Base-by-base conservation (phyloP, 148 eudicot species). In the Drosera capensis region DNA sequence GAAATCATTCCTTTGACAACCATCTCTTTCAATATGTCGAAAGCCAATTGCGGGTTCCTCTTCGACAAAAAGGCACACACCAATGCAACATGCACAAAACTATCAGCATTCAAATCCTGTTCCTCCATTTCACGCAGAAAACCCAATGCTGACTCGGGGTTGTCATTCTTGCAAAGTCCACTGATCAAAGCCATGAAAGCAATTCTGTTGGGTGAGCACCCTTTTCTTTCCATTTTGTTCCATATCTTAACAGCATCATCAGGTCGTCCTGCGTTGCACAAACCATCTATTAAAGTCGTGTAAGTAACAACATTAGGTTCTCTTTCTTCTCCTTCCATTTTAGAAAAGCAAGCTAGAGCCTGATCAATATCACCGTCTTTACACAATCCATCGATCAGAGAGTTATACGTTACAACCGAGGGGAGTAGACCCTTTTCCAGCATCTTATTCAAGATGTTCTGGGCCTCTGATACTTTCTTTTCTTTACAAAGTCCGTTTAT, bases 311-410 rank as follows among this genome's bases (percentile, higher is more conserved):
- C 68, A 76, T 69, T 76, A 28, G 96, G 85, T 44, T 70, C 65
- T 54, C 61, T 40, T 43, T 55, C 58, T 35, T 66, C 50, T 51
- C 40, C 66, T 29, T 12, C 58, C 80, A 87, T 79, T 40, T 49
- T 74, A 16, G 75, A 62, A 30, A 71, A 61, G 51, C 60, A 79
- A 49, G 43, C 17, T 52, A 68, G 43, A 28, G 94, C 96, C 28
- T 48, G 54, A 43, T 82, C 80, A 40, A 62, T 48, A 36, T 87
- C 62, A 45, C 77, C 75, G 52, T 14, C 57, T 61, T 76, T 82
- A 57, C 94, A 87, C 80, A 82, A 87, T 41, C 86, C 94, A 48
- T 87, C 74, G 35, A 87, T 87, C 15, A 87, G 63, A 22, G 72
- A 63, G 64, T 87, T 87, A 63, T 82, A 87, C 14, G 96, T 82